These are phyloP conservation scores for Melanomma pulvis-pyrius DNA, from an alignment of 495 filamentous ascomycete genomes.

Conservation along the genomic window DNA sequence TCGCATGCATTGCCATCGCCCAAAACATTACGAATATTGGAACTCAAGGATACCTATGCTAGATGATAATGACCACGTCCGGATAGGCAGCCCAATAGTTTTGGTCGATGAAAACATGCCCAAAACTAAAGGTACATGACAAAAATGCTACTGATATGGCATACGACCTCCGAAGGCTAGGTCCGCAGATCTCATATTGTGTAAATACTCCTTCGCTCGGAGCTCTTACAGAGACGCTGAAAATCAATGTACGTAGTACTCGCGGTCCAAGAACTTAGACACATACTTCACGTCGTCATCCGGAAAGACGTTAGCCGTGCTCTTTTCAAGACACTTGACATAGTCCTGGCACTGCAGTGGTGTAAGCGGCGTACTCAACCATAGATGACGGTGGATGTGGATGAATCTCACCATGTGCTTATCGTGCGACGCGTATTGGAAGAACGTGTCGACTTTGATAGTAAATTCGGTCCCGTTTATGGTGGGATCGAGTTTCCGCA, in stretches of 20 bases:
- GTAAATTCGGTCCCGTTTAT: slow-evolving; percentile 3
- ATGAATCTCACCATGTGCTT: slow-evolving; percentile 24
- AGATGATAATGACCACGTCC: too few species aligned
- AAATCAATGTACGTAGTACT: slow-evolving; percentile 19
- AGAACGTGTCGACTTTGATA: slow-evolving; percentile 10
- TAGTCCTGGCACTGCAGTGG: slow-evolving; percentile 7
- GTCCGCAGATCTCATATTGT: too few species aligned
- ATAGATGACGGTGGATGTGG: background rate
- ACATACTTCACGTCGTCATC: slow-evolving; percentile 19
- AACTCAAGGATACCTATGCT: background rate
- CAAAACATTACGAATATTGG: background rate
- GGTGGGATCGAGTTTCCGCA: slow-evolving; percentile 12
- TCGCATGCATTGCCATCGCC: background rate
- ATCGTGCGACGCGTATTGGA: slow-evolving; percentile 12
- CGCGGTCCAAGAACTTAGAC: slow-evolving; percentile 6
- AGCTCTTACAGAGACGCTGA: background rate
- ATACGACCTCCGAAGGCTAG: background rate
- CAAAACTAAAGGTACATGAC: too few species aligned
- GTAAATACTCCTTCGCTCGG: too few species aligned
- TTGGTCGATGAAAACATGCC: too few species aligned
- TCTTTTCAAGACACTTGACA: background rate
- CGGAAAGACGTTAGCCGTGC: background rate
- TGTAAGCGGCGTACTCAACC: background rate
- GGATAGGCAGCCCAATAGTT: too few species aligned
- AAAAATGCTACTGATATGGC: too few species aligned